Evolutionary conservation across 495 filamentous ascomycete genomes (phyloP).

Genomic region (Letharia columbiana): DNA sequence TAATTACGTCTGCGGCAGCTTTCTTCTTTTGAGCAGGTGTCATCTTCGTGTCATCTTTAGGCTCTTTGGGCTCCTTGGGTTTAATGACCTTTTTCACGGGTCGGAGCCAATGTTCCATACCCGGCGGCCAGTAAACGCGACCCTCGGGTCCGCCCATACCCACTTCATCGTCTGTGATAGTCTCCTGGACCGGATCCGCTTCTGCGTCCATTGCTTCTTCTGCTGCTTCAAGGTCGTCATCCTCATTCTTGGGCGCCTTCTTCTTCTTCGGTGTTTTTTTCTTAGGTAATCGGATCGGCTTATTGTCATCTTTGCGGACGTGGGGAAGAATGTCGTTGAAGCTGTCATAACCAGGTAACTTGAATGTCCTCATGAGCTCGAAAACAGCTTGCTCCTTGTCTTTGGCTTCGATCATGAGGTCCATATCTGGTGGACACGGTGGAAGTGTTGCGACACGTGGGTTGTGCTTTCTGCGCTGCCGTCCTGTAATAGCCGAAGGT

Average conservation of each 20-base stretch:
- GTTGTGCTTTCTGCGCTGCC: constrained; percentile 75
- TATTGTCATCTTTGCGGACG: constrained; percentile 70
- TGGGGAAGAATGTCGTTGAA: constrained; percentile 75
- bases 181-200: constrained; percentile 28
- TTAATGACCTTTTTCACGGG: constrained; percentile 65
- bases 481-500: constrained; percentile 61
- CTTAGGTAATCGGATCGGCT: constrained; percentile 39
- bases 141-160: constrained; percentile 84
- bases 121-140: constrained; percentile 85
- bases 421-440: constrained; percentile 73
- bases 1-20: constrained; percentile 23
- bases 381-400: constrained; percentile 98
- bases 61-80: constrained; percentile 52
- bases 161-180: constrained; percentile 58
- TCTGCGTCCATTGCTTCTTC: constrained; percentile 35
- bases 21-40: constrained; percentile 31
- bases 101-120: constrained; percentile 83
- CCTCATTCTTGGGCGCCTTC: constrained; percentile 40
- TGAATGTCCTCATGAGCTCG: constrained; percentile 82
- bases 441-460: constrained; percentile 69
- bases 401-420: constrained; percentile 97
- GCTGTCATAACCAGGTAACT: constrained; percentile 64
- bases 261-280: constrained; percentile 44
- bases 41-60: constrained; percentile 26
- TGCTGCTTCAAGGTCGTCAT: constrained; percentile 39